These are phyloP conservation scores for Closterium sp. DNA, from an alignment of 139 green algal species.

Conservation along the genomic window DNA sequence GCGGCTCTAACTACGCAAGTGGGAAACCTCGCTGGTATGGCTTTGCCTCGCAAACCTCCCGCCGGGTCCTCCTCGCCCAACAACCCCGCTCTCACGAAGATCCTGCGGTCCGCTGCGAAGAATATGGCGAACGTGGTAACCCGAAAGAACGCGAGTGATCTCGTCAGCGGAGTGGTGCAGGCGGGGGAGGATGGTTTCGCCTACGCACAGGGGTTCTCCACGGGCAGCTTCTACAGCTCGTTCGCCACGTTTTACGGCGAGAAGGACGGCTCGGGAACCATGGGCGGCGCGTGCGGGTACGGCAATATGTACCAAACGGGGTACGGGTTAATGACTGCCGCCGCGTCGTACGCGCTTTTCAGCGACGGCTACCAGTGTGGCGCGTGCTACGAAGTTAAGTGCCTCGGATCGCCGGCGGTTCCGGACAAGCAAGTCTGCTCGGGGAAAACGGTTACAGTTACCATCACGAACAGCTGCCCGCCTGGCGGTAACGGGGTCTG, in stretches of 20 bases:
- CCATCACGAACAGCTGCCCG: constrained; percentile 34
- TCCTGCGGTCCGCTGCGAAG: background rate
- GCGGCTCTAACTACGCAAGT: background rate
- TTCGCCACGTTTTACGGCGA: constrained; percentile 33
- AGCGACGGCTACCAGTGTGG: constrained; percentile 18
- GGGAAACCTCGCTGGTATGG: background rate
- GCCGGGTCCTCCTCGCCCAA: background rate
- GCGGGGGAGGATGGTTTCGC: background rate
- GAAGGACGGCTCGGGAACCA: constrained; percentile 17
- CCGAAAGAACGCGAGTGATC: background rate
- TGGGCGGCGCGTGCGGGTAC: constrained; percentile 44
- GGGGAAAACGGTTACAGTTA: background rate
- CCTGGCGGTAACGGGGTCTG: constrained; percentile 4
- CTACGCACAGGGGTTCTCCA: background rate
- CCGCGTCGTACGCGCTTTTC: constrained; percentile 10
- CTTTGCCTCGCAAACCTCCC: background rate
- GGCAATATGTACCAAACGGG: constrained; percentile 19
- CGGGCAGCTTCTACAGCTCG: background rate
- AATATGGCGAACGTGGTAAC: background rate
- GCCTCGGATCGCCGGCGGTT: background rate
- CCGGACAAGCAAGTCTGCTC: background rate
- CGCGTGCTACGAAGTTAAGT: constrained; percentile 23
- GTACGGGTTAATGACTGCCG: constrained; percentile 27
- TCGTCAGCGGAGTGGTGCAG: background rate
- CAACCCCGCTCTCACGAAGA: background rate